Evolutionary conservation across 139 green algal genomes (phyloP).

Genomic region (Pleodorina starrii): DNA sequence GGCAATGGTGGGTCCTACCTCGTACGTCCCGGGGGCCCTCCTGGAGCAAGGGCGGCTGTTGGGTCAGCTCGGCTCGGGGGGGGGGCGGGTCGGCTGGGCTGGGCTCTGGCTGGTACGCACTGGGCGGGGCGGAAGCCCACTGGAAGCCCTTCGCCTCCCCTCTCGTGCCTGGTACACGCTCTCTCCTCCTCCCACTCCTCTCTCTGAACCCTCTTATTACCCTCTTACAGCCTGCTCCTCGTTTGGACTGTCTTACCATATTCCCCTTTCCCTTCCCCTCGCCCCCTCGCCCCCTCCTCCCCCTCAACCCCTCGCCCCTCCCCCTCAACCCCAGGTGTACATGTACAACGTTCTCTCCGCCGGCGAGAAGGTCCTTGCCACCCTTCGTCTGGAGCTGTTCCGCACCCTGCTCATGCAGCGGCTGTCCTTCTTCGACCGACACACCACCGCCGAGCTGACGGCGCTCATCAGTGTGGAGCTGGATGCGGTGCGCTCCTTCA

Average conservation of each 20-base stretch:
- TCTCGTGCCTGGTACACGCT: no score
- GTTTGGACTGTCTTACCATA: not conserved
- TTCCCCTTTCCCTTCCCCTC: no score
- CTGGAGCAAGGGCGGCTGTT: no score
- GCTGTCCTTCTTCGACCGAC: slow-evolving; percentile 74
- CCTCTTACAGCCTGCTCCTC: no score
- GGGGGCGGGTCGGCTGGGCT: no score
- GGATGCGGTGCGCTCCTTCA: slow-evolving; percentile 83
- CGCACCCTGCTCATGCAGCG: slow-evolving; percentile 85
- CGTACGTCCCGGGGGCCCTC: no score
- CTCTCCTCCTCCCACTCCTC: not conserved
- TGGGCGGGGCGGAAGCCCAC: no score
- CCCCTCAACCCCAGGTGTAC: slow-evolving; percentile 74
- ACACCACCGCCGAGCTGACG: slow-evolving; percentile 80
- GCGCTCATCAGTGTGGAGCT: slow-evolving; percentile 85
- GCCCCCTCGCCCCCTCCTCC: not conserved
- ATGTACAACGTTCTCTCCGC: slow-evolving; percentile 80
- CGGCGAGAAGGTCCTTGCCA: slow-evolving; percentile 84
- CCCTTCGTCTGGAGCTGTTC: slow-evolving; percentile 85
- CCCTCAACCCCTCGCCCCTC: no score
- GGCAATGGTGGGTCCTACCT: no score
- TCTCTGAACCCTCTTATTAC: not conserved
- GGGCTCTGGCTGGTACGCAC: no score
- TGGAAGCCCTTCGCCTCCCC: no score
- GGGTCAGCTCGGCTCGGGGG: no score